Evolutionary conservation across 305 asterid genomes (phyloP).

Genomic region (Fraxinus sp.): DNA sequence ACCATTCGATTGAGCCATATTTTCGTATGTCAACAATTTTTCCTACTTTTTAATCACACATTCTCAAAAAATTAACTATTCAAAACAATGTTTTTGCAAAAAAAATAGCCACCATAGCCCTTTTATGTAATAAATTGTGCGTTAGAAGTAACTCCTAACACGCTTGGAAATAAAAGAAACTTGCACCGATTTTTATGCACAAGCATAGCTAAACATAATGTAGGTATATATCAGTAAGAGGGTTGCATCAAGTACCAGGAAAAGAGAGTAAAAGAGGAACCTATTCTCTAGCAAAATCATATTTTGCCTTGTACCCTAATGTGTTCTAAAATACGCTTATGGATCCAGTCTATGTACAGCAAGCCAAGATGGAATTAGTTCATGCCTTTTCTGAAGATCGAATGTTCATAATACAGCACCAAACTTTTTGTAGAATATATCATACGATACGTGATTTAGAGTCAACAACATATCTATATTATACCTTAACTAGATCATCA

Average conservation of each 20-base stretch:
- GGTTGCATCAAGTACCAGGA: background rate
- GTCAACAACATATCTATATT: background rate
- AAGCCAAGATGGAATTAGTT: conserved; percentile 7
- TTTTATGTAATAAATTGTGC: background rate
- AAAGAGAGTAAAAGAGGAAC: background rate
- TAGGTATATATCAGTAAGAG: background rate
- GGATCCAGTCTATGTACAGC: conserved; percentile 2
- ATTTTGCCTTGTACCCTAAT: background rate
- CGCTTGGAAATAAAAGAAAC: background rate
- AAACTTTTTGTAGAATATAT: background rate
- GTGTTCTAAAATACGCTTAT: background rate
- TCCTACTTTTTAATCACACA: no score
- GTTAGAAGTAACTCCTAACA: background rate
- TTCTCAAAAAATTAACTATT: no score
- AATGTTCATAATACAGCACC: background rate
- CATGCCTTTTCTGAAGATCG: background rate
- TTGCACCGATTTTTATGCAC: background rate
- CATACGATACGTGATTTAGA: background rate
- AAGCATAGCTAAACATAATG: background rate
- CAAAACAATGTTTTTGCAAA: no score
- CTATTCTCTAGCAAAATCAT: background rate
- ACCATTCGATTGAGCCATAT: no score
- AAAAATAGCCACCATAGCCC: background rate
- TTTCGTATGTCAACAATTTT: no score
- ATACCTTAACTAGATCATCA: conserved; percentile 73